Evolutionary conservation across 1,139 yeast genomes (phyloP).

Genomic region (Yamadazyma membranifaciens): DNA sequence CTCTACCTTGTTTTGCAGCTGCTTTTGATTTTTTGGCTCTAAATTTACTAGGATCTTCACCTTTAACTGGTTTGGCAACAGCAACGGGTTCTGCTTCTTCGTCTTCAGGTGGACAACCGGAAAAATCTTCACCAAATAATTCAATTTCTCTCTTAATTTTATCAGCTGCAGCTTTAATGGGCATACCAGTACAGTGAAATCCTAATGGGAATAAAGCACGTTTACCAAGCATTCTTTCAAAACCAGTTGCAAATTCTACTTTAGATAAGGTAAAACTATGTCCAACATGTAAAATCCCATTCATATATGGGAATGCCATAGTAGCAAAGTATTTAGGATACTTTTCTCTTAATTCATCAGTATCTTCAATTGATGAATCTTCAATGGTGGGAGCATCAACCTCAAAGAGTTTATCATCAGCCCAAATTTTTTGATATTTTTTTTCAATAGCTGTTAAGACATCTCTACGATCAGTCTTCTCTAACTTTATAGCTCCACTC

Average conservation of each 20-base stretch:
- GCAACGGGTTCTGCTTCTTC: constrained; percentile 46
- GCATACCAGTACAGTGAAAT: constrained; percentile 99
- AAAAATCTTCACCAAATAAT: constrained; percentile 80
- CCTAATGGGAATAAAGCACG: constrained; percentile 94
- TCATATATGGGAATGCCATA: constrained; percentile 99
- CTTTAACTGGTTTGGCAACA: constrained; percentile 28
- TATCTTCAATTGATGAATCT: constrained; percentile 57
- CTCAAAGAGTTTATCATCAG: constrained; percentile 80
- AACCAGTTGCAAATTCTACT: constrained; percentile 91
- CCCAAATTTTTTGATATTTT: constrained; percentile 86
- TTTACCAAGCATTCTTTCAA: constrained; percentile 92
- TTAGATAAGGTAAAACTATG: constrained; percentile 95
- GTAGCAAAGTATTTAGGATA: constrained; percentile 88
- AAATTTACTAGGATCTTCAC: constrained; percentile 85
- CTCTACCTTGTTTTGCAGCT: constrained; percentile 88
- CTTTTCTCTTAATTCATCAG: constrained; percentile 71
- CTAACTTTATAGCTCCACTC: constrained; percentile 46
- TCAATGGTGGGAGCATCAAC: constrained; percentile 79
- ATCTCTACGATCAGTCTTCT: constrained; percentile 87
- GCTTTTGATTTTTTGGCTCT: constrained; percentile 91
- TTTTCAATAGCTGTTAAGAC: constrained; percentile 85
- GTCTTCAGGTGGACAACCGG: constrained; percentile 61
- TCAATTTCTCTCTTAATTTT: constrained; percentile 91
- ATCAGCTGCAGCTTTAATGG: constrained; percentile 96
- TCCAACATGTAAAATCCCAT: constrained; percentile 97